Conservation (phyloP, 192 early-diverging fungal species). For the Linnemannia hyalina region DNA sequence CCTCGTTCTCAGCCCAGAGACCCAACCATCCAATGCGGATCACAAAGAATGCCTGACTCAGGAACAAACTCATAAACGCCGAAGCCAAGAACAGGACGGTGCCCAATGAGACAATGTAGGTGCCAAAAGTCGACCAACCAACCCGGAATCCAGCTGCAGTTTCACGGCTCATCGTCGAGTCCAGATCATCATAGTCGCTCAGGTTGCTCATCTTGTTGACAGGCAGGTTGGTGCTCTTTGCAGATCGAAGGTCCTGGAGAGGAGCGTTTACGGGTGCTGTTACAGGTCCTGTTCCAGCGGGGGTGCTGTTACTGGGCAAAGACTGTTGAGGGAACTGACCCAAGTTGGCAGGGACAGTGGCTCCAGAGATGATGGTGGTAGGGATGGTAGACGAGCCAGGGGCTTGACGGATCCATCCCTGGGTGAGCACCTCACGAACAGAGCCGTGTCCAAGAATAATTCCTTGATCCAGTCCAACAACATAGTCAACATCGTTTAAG, state of each 20-base stretch:
- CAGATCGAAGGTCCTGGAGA: conserved; percentile 23
- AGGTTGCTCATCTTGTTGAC: conserved; percentile 51
- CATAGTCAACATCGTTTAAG: conserved; percentile 49
- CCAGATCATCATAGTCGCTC: conserved; percentile 52
- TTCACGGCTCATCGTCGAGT: conserved; percentile 50
- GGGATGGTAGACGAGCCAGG: conserved; percentile 43
- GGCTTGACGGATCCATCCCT: conserved; percentile 54
- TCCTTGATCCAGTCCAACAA: conserved; percentile 52
- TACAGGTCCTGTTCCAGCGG: background rate
- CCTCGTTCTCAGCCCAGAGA: conserved; percentile 41
- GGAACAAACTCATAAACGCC: conserved; percentile 40
- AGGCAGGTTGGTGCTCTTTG: conserved; percentile 45
- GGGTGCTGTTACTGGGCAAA: background rate
- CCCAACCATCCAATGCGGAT: conserved; percentile 49
- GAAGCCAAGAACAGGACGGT: conserved; percentile 23
- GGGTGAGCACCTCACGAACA: conserved; percentile 43
- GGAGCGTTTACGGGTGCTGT: background rate
- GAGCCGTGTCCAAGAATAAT: conserved; percentile 41
- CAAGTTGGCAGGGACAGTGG: conserved; percentile 48
- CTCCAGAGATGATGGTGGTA: conserved; percentile 48
- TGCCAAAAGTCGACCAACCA: conserved; percentile 41
- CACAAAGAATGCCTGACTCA: conserved; percentile 49
- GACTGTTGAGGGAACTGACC: conserved; percentile 25
- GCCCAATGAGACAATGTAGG: conserved; percentile 46
- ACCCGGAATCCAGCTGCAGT: conserved; percentile 50